phyloP scores from a whole-genome alignment of 2,329 filamentous ascomycete genomes.

The Phaeosphaeriaceae sp. region DNA sequence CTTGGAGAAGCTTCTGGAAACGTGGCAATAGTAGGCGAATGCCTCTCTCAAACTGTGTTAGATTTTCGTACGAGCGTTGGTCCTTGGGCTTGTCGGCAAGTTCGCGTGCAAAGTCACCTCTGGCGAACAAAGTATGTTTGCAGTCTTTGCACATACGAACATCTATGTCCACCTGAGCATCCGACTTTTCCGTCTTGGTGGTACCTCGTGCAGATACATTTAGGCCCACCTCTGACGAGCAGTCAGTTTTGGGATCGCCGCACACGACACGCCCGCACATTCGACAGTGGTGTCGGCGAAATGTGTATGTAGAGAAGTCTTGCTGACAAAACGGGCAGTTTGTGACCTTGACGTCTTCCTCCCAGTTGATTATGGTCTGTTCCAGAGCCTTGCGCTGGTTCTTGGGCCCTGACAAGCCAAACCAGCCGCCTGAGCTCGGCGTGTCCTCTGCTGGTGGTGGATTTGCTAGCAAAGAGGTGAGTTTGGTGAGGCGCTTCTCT shows the following conservation, averaged over 20 bases:
- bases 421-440: conserved; percentile 57
- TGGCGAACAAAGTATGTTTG: conserved; percentile 72
- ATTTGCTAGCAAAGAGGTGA: conserved; percentile 82
- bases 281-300: conserved; percentile 91
- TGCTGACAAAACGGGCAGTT: conserved; percentile 95
- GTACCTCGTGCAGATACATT: conserved; percentile 68
- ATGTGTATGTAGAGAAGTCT: conserved; percentile 91
- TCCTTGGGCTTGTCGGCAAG: conserved; percentile 72
- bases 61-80: conserved; percentile 80
- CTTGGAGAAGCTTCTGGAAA: conserved; percentile 78
- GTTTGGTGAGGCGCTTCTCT: conserved; percentile 88
- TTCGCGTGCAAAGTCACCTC: conserved; percentile 78
- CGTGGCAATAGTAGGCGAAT: conserved; percentile 81
- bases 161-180: conserved; percentile 72
- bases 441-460: conserved; percentile 69
- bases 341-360: conserved; percentile 81
- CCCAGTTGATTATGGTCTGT: conserved; percentile 92
- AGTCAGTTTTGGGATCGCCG: conserved; percentile 81
- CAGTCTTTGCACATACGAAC: conserved; percentile 94
- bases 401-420: conserved; percentile 65
- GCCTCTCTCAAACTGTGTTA: conserved; percentile 85
- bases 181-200: conserved; percentile 50
- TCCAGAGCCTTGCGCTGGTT: conserved; percentile 82
- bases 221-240: conserved; percentile 83
- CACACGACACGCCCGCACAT: conserved; percentile 94